phyloP scores from a whole-genome alignment of 2,329 filamentous ascomycete species.

The Sclerotinia subarctica region DNA sequence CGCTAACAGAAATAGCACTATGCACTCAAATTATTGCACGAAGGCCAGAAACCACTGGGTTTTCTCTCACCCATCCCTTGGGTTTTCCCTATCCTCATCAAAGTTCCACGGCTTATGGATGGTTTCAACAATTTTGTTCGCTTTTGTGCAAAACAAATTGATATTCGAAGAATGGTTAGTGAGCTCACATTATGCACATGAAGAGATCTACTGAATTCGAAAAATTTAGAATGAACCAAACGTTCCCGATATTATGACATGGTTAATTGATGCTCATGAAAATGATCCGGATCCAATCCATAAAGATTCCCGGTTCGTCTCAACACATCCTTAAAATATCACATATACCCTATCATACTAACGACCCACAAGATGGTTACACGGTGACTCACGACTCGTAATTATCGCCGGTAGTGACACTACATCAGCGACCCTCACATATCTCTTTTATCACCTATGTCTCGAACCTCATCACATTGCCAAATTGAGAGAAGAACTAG shows the following conservation, averaged over 20 bases:
- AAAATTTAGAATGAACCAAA: conserved; percentile 19
- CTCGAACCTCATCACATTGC: conserved; percentile 19
- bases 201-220: not conserved
- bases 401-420: conserved; percentile 45
- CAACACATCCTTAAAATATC: not conserved
- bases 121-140: conserved; percentile 22
- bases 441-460: conserved; percentile 41
- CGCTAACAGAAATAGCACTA: conserved; percentile 11
- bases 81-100: conserved; percentile 26
- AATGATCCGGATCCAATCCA: conserved; percentile 16
- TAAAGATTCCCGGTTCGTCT: not conserved
- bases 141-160: conserved; percentile 22
- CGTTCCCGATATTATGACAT: conserved; percentile 25
- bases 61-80: conserved; percentile 28
- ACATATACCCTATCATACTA: not conserved
- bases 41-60: conserved; percentile 23
- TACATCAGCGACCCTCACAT: conserved; percentile 42
- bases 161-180: conserved; percentile 23
- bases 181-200: too few relatives aligned
- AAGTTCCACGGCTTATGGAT: conserved; percentile 22
- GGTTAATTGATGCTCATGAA: conserved; percentile 25
- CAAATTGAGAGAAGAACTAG: conserved; percentile 27
- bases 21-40: conserved; percentile 23
- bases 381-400: conserved; percentile 31
- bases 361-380: conserved; percentile 22